Conservation (phyloP, 2,329 filamentous ascomycete genomes). For the Fonsecaea multimorphosa region DNA sequence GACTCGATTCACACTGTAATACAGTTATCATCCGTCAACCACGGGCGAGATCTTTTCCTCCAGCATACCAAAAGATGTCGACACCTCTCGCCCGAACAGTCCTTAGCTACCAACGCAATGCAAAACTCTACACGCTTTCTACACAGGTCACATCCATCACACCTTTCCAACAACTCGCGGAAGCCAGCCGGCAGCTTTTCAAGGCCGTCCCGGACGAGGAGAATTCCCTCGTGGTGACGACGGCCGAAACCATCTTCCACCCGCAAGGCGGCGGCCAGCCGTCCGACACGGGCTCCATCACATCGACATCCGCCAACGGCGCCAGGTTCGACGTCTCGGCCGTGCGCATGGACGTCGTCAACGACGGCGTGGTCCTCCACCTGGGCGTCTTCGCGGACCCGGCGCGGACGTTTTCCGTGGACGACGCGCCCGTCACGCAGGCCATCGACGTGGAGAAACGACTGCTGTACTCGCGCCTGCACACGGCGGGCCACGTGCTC, state of each 20-base stretch:
- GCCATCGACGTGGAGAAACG: constrained; percentile 66
- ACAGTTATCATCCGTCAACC: not conserved
- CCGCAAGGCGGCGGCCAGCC: constrained; percentile 77
- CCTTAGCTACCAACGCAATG: constrained; percentile 32
- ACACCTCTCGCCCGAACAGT: constrained; percentile 22
- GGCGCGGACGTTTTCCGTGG: constrained; percentile 46
- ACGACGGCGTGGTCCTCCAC: constrained; percentile 67
- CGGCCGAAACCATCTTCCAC: constrained; percentile 73
- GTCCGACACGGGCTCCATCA: constrained; percentile 68
- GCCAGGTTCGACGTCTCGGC: constrained; percentile 59
- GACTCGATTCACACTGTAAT: not conserved
- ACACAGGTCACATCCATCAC: constrained; percentile 51
- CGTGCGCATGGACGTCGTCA: constrained; percentile 62
- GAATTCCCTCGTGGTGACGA: constrained; percentile 66
- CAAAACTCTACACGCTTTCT: constrained; percentile 32
- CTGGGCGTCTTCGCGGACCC: constrained; percentile 62
- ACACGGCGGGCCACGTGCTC: constrained; percentile 76
- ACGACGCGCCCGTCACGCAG: constrained; percentile 60
- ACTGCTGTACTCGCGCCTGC: constrained; percentile 68
- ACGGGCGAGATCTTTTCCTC: not conserved
- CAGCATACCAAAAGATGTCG: constrained; percentile 23
- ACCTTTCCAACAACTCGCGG: constrained; percentile 58
- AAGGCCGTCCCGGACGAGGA: constrained; percentile 58
- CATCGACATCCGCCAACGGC: constrained; percentile 35
- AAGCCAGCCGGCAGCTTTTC: constrained; percentile 62